Conservation (phyloP, 257 asterid species). For the Fraxinus pennsylvanica region DNA sequence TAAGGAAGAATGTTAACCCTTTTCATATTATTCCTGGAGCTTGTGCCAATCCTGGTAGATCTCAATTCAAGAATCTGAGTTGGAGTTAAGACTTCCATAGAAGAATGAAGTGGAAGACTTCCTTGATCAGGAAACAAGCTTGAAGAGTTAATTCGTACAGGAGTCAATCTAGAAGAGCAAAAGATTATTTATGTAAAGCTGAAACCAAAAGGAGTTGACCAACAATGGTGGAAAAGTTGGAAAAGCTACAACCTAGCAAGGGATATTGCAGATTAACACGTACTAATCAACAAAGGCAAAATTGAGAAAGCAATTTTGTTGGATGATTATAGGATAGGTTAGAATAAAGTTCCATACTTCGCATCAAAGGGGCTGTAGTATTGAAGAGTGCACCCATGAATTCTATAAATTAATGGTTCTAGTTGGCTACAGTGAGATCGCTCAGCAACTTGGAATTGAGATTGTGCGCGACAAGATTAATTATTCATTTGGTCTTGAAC, state of each 20-base stretch:
- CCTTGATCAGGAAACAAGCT: not conserved
- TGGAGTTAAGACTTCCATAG: not conserved
- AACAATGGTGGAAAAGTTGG: not conserved
- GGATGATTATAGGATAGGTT: not conserved
- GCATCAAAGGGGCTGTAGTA: too few relatives aligned
- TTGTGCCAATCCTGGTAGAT: not conserved
- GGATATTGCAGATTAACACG: not conserved
- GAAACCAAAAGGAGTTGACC: not conserved
- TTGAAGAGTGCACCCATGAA: not conserved
- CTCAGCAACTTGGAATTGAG: too few relatives aligned
- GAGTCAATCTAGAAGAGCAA: not conserved
- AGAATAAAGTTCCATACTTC: not conserved
- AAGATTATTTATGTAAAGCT: not conserved
- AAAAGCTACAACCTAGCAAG: not conserved
- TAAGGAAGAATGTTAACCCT: not conserved
- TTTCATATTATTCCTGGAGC: not conserved
- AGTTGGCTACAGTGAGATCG: not conserved
- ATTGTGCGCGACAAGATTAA: too few relatives aligned
- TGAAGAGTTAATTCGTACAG: not conserved
- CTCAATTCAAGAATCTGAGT: not conserved
- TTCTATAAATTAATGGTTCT: too few relatives aligned
- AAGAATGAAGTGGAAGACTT: not conserved
- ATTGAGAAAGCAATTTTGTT: not conserved
- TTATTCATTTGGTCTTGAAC: too few relatives aligned
- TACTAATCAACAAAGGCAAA: not conserved